Conservation (phyloP, 768 basidiomycete species). For the Cyclocybe aegerita region DNA sequence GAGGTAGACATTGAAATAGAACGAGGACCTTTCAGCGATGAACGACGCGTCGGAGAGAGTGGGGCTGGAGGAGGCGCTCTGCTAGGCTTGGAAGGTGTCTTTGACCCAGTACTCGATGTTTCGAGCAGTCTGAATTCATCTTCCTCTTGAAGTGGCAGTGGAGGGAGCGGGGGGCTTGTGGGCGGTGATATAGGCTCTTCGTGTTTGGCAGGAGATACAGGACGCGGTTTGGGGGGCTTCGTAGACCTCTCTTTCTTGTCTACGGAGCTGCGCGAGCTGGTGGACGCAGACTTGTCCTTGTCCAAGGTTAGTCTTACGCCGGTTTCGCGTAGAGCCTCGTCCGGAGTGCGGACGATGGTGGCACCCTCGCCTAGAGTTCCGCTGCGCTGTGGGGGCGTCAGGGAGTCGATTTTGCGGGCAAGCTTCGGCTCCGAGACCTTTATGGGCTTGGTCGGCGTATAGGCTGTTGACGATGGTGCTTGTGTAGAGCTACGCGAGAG, state of each 20-base stretch:
- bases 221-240: conserved; percentile 11
- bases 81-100: conserved; percentile 33
- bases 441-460: conserved; percentile 34
- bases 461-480: conserved; percentile 16
- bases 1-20: conserved; percentile 25
- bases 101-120: conserved; percentile 23
- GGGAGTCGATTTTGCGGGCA: conserved; percentile 35
- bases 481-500: conserved; percentile 38
- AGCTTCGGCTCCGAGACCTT: conserved; percentile 45
- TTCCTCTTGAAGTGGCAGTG: conserved; percentile 42
- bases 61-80: conserved; percentile 27
- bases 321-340: conserved; percentile 66
- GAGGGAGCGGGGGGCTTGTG: conserved; percentile 55
- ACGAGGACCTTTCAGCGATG: conserved; percentile 36
- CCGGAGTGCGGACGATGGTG: conserved; percentile 74
- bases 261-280: conserved; percentile 1
- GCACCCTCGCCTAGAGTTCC: conserved; percentile 71
- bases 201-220: conserved; percentile 8
- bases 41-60: conserved; percentile 25
- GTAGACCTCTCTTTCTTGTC: conserved; percentile 14
- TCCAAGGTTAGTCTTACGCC: conserved; percentile 39
- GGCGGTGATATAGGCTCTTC: conserved; percentile 29
- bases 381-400: conserved; percentile 36
- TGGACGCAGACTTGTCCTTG: conserved; percentile 1
- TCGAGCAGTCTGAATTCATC: conserved; percentile 25